Conservation (phyloP, 208 protist genomes). For the Leishmania martiniquensis region DNA sequence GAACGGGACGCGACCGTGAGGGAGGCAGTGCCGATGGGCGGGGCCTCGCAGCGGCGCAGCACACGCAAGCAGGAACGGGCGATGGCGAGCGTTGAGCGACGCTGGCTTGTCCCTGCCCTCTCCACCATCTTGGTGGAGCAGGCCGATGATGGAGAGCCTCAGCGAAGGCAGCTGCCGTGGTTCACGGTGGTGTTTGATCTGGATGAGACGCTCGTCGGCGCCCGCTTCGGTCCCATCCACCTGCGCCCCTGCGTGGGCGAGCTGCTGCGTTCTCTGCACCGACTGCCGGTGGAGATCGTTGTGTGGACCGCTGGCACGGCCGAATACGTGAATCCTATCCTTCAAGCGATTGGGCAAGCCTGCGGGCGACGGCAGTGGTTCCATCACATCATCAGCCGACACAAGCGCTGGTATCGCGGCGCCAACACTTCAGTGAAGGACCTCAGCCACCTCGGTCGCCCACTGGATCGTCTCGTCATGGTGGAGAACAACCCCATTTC, state of each 20-base stretch:
- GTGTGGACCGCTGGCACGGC: conserved; percentile 72
- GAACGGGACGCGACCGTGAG: conserved; percentile 16
- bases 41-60: conserved; percentile 1
- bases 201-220: conserved; percentile 80
- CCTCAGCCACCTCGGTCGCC: conserved; percentile 53
- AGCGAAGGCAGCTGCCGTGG: conserved; percentile 4
- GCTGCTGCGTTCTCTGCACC: conserved; percentile 54
- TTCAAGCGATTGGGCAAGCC: conserved; percentile 46
- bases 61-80: conserved; percentile 11
- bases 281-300: conserved; percentile 73
- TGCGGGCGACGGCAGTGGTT: conserved; percentile 67
- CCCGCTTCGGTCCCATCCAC: conserved; percentile 57
- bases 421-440: conserved; percentile 60
- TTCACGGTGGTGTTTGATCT: conserved; percentile 83
- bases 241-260: conserved; percentile 55
- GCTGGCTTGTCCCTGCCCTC: conserved; percentile 26
- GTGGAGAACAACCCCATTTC: conserved; percentile 88
- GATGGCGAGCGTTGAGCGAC: conserved; percentile 1
- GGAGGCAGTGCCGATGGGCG: conserved; percentile 1
- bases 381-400: conserved; percentile 80
- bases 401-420: conserved; percentile 62
- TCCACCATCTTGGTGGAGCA: not conserved
- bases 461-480: conserved; percentile 54
- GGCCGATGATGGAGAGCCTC: not conserved
- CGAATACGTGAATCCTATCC: conserved; percentile 71